These are phyloP conservation scores for Dalbergia cochinchinensis DNA, from an alignment of 306 rosid genomes.

Conservation along the genomic window DNA sequence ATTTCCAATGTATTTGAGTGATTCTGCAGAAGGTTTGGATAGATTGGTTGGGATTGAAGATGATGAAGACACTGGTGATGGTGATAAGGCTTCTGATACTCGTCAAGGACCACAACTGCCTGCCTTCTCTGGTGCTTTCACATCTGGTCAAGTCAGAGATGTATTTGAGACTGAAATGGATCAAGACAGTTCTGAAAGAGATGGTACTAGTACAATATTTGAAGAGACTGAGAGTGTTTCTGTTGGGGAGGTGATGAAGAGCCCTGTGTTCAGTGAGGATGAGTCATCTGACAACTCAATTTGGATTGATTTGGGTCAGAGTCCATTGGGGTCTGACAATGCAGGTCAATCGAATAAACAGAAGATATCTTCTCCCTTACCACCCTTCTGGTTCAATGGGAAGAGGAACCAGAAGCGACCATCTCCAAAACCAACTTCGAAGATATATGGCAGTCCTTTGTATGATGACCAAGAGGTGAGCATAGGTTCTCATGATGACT, in stretches of 20 bases:
- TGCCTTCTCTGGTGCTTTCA: conserved; percentile 92
- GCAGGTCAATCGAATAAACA: conserved; percentile 64
- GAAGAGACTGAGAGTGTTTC: conserved; percentile 92
- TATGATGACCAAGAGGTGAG: conserved; percentile 71
- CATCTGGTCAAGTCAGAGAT: conserved; percentile 92
- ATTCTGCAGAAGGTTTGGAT: conserved; percentile 86
- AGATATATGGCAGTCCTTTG: conserved; percentile 79
- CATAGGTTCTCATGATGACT: conserved; percentile 60
- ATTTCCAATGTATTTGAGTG: conserved; percentile 87
- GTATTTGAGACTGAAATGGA: conserved; percentile 94
- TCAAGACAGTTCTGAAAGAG: conserved; percentile 91
- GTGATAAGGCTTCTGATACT: conserved; percentile 66
- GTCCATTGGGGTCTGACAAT: conserved; percentile 86
- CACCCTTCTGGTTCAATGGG: conserved; percentile 81
- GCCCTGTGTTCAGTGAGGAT: conserved; percentile 97
- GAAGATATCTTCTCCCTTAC: conserved; percentile 80
- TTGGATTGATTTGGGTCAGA: conserved; percentile 98
- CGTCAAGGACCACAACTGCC: conserved; percentile 79
- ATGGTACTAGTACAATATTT: conserved; percentile 92
- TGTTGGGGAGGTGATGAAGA: conserved; percentile 94
- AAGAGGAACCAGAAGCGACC: conserved; percentile 63
- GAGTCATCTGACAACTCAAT: conserved; percentile 90
- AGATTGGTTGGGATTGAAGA: conserved; percentile 70
- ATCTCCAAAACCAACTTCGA: conserved; percentile 76
- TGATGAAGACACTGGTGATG: conserved; percentile 57